Percentiles rank a stretch among this genome's conserved stretches.
Conservation (phyloP, 2,329 filamentous ascomycete species). For the Drechslera avenae region DNA sequence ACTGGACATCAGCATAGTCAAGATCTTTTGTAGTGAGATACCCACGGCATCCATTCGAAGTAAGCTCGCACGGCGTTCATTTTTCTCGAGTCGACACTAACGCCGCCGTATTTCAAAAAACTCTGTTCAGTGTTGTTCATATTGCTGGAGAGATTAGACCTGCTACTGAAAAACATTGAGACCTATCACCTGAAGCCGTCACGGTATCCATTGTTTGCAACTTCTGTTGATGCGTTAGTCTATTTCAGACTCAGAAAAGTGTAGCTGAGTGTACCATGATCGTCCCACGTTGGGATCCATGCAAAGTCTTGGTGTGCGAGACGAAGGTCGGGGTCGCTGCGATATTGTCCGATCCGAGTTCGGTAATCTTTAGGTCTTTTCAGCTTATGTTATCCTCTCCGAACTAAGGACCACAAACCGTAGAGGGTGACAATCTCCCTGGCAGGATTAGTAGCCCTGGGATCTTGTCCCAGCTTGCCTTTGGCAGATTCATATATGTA, state of each 20-base stretch:
- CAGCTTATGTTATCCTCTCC: background rate
- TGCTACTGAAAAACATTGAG: no score
- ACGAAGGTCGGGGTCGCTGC: conserved; percentile 50
- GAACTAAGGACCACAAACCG: conserved; percentile 4
- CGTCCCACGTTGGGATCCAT: conserved; percentile 57
- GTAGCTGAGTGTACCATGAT: conserved; percentile 8
- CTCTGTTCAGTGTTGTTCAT: conserved; percentile 53
- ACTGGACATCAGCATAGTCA: conserved; percentile 48
- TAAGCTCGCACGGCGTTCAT: conserved; percentile 55
- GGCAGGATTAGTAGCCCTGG: conserved; percentile 35
- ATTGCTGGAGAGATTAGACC: conserved; percentile 18
- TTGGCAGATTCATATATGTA: conserved; percentile 51
- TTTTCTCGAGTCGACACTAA: conserved; percentile 52
- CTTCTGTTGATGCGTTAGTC: conserved; percentile 35
- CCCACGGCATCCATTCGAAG: conserved; percentile 53
- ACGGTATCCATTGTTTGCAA: conserved; percentile 51
- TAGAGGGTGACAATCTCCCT: conserved; percentile 51
- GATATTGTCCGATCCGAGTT: conserved; percentile 47
- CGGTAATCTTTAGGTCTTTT: conserved; percentile 45
- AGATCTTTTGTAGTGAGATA: conserved; percentile 41
- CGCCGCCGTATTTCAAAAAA: conserved; percentile 48
- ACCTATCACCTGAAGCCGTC: conserved; percentile 39
- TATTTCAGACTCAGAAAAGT: background rate
- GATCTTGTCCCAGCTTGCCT: conserved; percentile 32
- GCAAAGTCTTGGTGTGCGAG: conserved; percentile 49